Conservation (phyloP, 805 yeast species). For the Ascoidea asiatica region DNA sequence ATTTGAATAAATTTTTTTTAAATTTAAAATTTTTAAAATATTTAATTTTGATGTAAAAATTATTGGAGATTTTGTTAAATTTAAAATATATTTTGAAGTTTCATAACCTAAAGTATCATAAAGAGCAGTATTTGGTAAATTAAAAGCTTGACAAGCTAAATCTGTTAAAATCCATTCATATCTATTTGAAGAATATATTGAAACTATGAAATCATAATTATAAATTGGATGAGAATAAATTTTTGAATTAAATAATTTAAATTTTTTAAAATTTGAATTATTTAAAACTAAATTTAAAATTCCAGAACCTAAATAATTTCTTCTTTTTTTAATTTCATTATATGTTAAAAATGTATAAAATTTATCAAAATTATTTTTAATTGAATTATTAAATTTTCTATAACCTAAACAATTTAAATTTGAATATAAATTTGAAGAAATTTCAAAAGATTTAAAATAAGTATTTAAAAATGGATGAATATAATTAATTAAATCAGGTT, state of each 20-base stretch:
- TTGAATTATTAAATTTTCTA: conserved; percentile 16
- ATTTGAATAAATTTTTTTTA: conserved; percentile 21
- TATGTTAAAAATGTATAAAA: conserved; percentile 31
- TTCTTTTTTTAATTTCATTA: conserved; percentile 25
- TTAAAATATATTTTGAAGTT: conserved; percentile 50
- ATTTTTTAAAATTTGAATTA: conserved; percentile 10
- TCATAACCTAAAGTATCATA: conserved; percentile 47
- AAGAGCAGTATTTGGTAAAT: conserved; percentile 37
- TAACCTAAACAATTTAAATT: conserved; percentile 22
- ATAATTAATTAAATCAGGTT: not conserved
- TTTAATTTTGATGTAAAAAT: conserved; percentile 34
- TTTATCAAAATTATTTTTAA: conserved; percentile 23
- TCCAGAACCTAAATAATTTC: conserved; percentile 43
- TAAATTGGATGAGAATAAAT: conserved; percentile 10
- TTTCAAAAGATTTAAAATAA: conserved; percentile 18
- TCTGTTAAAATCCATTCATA: conserved; percentile 62
- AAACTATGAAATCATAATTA: conserved; percentile 31
- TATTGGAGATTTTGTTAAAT: conserved; percentile 46
- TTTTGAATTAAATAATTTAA: conserved; percentile 13
- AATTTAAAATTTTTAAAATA: conserved; percentile 24
- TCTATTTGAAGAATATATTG: conserved; percentile 43
- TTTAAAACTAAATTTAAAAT: conserved; percentile 25
- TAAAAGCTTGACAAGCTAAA: conserved; percentile 49
- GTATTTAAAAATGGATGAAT: conserved; percentile 23
- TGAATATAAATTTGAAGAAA: conserved; percentile 14